Base-by-base conservation (phyloP, 2,329 filamentous ascomycete species). In the Verticillium nubilum region DNA sequence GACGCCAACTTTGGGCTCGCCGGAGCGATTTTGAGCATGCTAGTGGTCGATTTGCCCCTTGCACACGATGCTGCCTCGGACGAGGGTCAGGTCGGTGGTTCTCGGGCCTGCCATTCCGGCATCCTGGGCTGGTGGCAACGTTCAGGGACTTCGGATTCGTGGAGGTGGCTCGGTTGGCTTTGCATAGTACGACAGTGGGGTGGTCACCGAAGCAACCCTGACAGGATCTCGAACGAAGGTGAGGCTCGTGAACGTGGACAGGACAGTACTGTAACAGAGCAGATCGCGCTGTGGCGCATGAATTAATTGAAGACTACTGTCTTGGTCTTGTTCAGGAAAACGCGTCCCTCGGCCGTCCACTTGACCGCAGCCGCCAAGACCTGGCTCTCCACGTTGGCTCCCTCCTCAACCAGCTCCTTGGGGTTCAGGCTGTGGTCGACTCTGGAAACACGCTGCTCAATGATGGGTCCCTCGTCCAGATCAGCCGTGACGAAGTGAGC, bases 401-500 rank as follows among this genome's bases (percentile, higher is more conserved):
- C 91, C 71, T 92, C 89, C 67, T 91, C 87, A 2, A 90, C 88
- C 69, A 94, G 74, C 70, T 89, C 86, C 78, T 90, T 91, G 19
- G 91, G 82, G 67, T 83, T 87, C 84, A 92, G 85, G 65, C 80
- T 83, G 74, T 95, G 91, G 71, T 91, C 88, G 27, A 94, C 90
- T 17, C 90, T 79, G 5, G 87, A 83, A 58, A 94, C 86, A 59
- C 90, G 83, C 82, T 95, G 91, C 82, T 94, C 91, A 66, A 95
- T 95, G 67, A 95, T 95, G 12, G 91, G 91, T 2, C 91, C 91
- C 78, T 95, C 91, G 69, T 95, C 91, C 62, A 95, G 75, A 73
- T 94, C 90, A 28, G 88, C 89, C 1, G 91, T 95, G 65, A 94
- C 91, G 67, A 94, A 94, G 76, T 95, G 91, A 5, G 91, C 91